Evolutionary conservation across 108 stramenopile species (phyloP), one percentile per base, ranked within the genome.

Genomic region (Skeletonema marinoi): DNA sequence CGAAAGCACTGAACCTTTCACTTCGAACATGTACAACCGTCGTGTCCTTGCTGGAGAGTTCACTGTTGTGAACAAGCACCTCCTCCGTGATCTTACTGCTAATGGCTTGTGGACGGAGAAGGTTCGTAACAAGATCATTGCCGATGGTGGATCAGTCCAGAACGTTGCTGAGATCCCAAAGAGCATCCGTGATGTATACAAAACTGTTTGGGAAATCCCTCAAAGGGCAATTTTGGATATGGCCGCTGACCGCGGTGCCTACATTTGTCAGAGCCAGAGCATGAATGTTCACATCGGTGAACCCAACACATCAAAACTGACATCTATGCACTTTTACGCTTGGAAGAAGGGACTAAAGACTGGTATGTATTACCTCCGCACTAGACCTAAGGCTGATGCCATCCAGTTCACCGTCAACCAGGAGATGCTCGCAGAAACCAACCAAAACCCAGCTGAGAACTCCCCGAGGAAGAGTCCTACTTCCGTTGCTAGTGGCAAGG

Each of bases 151-250:
- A 32, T 96, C 95, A 48, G 91, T 99, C 13, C 98, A 98, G 83
- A 89, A 92, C 73, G 89, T 99, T 59, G 62, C 70, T 16, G 98
- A 92, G 17, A 96, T 99, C 58, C 99, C 99, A 19, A 85, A 88
- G 68, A 76, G 95, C 51, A 85, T 99, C 65, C 93, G 96, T 31
- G 97, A 94, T 64, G 88, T 99, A n/a, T 99, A 97, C 92, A 98
- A 97, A 92, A 99, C 99, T 21, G 98, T 99, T n/a, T 99, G 99
- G 99, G 99, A 99, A 81, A 97, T 99, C 75, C 90, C 95, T 58
- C 98, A 98, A 79, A 84, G 92, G 56, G 67, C 85, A 60, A 90
- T 99, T 74, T 86, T 99, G 61, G 99, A 99, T 73, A 93, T 99
- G 90, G 98, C 98, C 31, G 99, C 98, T 25, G 99, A 99, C 79